A percentile compares a stretch with the other conserved stretches of the same genome.
Conservation (phyloP, 805 yeast species). For the Jamesozyma piceae region DNA sequence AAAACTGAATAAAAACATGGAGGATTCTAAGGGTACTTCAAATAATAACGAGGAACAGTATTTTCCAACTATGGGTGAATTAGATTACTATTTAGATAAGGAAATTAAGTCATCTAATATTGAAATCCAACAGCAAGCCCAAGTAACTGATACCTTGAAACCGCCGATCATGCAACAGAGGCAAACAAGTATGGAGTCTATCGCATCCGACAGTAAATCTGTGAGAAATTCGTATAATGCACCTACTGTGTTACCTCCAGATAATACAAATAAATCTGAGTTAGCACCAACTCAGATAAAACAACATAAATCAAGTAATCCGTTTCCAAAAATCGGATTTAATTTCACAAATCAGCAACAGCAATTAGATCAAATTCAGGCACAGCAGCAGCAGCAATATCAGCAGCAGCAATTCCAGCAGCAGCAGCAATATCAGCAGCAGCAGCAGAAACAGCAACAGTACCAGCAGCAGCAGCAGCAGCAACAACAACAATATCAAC, state of each 20-base stretch:
- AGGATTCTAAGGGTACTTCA: not conserved
- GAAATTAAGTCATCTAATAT: slow-evolving; percentile 1
- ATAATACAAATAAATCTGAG: slow-evolving; percentile 4
- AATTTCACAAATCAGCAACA: slow-evolving; percentile 1
- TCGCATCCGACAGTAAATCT: slow-evolving; percentile 14
- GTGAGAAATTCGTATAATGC: slow-evolving; percentile 4
- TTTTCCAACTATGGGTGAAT: slow-evolving; percentile 20
- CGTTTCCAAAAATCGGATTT: slow-evolving; percentile 25
- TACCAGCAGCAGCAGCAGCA: slow-evolving; percentile 1
- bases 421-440: not conserved
- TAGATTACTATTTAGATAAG: slow-evolving; percentile 6
- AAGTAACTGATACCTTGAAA: slow-evolving; percentile 1
- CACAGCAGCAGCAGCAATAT: not conserved
- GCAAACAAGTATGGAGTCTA: slow-evolving; percentile 15
- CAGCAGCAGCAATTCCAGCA: not conserved
- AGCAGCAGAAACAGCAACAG: not conserved
- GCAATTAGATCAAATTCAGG: not conserved
- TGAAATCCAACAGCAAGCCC: not conserved
- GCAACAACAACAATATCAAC: slow-evolving; percentile 5
- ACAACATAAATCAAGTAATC: slow-evolving; percentile 30
- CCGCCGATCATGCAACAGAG: slow-evolving; percentile 8
- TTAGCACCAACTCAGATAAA: slow-evolving; percentile 5
- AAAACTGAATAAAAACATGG: not conserved
- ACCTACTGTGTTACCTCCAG: not conserved
- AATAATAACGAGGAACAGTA: slow-evolving; percentile 2